phyloP scores from a whole-genome alignment of 73 alveolate species.

The Diophrys sp. region DNA sequence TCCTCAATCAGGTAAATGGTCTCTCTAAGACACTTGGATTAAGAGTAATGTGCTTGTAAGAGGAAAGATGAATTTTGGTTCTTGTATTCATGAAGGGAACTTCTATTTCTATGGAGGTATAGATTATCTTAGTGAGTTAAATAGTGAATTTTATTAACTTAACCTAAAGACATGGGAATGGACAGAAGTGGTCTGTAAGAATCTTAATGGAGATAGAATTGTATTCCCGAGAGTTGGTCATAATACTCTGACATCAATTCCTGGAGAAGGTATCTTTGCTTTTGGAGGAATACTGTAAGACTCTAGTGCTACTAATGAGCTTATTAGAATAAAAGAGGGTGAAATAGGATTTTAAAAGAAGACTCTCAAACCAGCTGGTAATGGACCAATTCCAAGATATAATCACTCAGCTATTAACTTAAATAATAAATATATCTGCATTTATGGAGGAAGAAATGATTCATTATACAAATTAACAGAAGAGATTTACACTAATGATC shows the following conservation, averaged over 20 bases:
- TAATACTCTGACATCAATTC: background rate
- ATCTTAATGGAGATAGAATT: background rate
- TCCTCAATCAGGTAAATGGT: background rate
- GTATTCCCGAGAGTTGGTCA: background rate
- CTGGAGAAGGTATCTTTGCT: background rate
- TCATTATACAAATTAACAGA: background rate
- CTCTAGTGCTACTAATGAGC: background rate
- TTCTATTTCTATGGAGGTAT: constrained; percentile 12
- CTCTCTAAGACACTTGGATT: background rate
- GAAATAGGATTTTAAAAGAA: background rate
- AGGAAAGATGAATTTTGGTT: constrained; percentile 5
- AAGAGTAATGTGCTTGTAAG: background rate
- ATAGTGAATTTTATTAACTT: background rate
- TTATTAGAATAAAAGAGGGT: background rate
- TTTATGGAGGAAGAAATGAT: background rate
- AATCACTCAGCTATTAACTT: background rate
- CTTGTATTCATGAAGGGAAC: background rate
- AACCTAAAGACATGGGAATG: constrained; percentile 3
- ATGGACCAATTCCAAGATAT: background rate
- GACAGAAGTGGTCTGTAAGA: background rate
- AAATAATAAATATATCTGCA: too few relatives aligned
- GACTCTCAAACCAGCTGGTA: background rate
- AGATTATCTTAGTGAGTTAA: background rate
- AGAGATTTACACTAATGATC: background rate
- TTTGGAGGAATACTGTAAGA: background rate